These are phyloP conservation scores for Candida cerambycidarum DNA, from an alignment of 805 yeast genomes.

Conservation along the genomic window DNA sequence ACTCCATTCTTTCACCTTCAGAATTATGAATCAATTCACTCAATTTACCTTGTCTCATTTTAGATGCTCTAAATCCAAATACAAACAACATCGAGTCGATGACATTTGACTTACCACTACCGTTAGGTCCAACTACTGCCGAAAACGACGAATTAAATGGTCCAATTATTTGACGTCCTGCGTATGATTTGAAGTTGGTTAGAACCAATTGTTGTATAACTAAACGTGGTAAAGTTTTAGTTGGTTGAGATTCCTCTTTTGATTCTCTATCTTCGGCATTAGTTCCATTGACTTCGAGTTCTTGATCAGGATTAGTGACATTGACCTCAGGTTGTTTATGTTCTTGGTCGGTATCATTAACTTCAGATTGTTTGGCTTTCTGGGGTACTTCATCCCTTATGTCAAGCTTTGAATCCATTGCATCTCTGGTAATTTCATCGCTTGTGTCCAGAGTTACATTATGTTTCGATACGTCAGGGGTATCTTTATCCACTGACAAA, in stretches of 20 bases:
- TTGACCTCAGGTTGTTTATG: too few relatives aligned
- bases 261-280: background rate
- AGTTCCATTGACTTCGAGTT: background rate
- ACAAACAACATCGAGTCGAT: slow-evolving; percentile 95
- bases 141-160: slow-evolving; percentile 93
- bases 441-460: slow-evolving; percentile 17
- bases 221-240: slow-evolving; percentile 50
- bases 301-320: too few relatives aligned
- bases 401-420: background rate
- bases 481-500: slow-evolving; percentile 3
- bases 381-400: background rate
- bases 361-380: too few relatives aligned
- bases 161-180: slow-evolving; percentile 89
- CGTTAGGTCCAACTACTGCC: slow-evolving; percentile 98
- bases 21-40: slow-evolving; percentile 93
- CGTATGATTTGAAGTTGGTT: slow-evolving; percentile 91
- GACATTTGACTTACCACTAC: slow-evolving; percentile 96
- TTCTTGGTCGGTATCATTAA: too few relatives aligned
- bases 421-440: slow-evolving; percentile 14
- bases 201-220: slow-evolving; percentile 74
- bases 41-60: slow-evolving; percentile 95
- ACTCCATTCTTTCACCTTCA: slow-evolving; percentile 56
- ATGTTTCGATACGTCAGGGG: slow-evolving; percentile 11
- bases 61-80: slow-evolving; percentile 93
- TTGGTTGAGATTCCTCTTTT: too few relatives aligned